phyloP scores from a whole-genome alignment of 345 rosid species.

The Acer campestre region DNA sequence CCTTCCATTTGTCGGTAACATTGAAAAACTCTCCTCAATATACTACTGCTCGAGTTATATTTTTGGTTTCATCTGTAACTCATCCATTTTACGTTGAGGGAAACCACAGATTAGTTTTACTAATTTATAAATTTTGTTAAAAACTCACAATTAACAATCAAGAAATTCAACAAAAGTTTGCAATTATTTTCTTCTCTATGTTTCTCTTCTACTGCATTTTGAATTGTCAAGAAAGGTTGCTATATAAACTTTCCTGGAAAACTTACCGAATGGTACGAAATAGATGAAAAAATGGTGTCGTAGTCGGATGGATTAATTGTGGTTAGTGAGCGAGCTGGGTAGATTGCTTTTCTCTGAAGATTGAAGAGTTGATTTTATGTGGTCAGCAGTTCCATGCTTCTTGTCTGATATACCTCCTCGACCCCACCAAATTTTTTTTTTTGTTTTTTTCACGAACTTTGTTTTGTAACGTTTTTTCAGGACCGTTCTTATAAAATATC shows the following conservation, averaged over 20 bases:
- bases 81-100: background rate
- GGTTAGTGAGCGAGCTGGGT: background rate
- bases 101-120: background rate
- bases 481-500: too few species aligned
- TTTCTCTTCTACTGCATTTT: background rate
- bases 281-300: background rate
- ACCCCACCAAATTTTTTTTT: background rate
- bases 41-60: background rate
- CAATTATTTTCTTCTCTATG: too few species aligned
- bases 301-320: background rate
- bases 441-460: too few species aligned
- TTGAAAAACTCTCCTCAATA: background rate
- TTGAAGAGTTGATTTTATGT: background rate
- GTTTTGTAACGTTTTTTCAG: too few species aligned
- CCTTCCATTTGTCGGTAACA: background rate
- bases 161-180: background rate
- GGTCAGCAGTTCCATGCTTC: background rate
- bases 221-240: background rate
- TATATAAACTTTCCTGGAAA: background rate
- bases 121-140: slow-evolving; percentile 3
- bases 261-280: background rate
- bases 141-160: slow-evolving; percentile 3
- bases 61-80: slow-evolving; percentile 8
- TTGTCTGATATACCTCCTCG: background rate
- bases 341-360: background rate